Percentiles rank a stretch among this genome's conserved stretches.
phyloP scores from a whole-genome alignment of 805 yeast species.

The Nakazawaea anatomiae region DNA sequence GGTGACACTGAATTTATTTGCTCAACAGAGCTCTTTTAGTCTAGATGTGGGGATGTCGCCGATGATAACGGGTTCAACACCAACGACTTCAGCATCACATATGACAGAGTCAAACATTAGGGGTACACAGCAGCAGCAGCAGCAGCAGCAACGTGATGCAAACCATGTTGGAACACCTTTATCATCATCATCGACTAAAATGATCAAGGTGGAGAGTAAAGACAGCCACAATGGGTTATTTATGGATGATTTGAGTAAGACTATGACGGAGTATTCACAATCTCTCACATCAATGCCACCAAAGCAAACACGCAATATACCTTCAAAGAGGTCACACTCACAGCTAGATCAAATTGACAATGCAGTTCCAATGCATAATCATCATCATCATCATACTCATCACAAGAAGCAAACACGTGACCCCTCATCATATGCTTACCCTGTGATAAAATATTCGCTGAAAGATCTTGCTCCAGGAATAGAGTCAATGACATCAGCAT shows the following conservation, averaged over 20 bases:
- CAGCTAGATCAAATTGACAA: not conserved
- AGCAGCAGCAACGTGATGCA: too few relatives aligned
- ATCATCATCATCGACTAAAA: not conserved
- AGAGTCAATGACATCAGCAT: conserved; percentile 6
- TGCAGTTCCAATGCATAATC: not conserved
- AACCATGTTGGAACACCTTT: too few relatives aligned
- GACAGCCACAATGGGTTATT: not conserved
- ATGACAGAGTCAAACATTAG: not conserved
- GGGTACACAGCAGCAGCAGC: not conserved
- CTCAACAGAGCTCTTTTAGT: not conserved
- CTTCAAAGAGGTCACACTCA: not conserved
- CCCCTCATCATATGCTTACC: too few relatives aligned
- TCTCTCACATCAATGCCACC: not conserved
- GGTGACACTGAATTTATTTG: not conserved
- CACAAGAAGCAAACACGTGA: not conserved
- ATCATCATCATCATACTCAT: not conserved
- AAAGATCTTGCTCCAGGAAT: conserved; percentile 4
- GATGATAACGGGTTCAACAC: not conserved
- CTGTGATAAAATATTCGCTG: not conserved
- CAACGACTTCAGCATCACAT: not conserved
- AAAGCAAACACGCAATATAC: not conserved
- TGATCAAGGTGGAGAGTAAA: not conserved
- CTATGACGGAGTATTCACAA: not conserved
- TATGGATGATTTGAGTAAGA: not conserved
- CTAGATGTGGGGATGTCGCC: not conserved